Percentiles rank a stretch among this genome's conserved stretches.
Conservation (phyloP, 148 eudicot genomes). For the Fallopia convolvulus region DNA sequence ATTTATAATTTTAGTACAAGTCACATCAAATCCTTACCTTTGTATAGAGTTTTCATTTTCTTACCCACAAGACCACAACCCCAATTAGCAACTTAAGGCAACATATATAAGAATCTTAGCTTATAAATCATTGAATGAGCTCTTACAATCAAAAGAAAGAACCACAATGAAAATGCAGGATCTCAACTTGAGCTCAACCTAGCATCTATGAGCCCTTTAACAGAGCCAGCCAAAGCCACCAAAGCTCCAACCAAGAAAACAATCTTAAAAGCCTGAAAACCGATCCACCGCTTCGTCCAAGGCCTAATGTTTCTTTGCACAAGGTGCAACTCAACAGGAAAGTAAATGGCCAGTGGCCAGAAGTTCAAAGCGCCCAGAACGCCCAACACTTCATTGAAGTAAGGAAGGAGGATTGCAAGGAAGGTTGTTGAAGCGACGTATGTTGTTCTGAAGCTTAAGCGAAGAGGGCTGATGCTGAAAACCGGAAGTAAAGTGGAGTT, state of each 20-base stretch:
- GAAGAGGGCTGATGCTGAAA: slow-evolving; percentile 26
- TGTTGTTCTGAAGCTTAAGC: slow-evolving; percentile 49
- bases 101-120: too few species aligned
- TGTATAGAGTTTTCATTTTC: too few species aligned
- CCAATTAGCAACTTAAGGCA: too few species aligned
- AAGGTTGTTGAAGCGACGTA: slow-evolving; percentile 49
- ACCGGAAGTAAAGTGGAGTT: slow-evolving; percentile 35
- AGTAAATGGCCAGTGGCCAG: slow-evolving; percentile 63
- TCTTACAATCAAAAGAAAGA: neutral
- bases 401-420: slow-evolving; percentile 49
- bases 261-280: slow-evolving; percentile 6
- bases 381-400: slow-evolving; percentile 64
- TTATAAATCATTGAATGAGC: neutral
- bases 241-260: slow-evolving; percentile 8
- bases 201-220: slow-evolving; percentile 5
- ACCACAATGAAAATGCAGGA: neutral
- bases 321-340: slow-evolving; percentile 61
- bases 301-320: slow-evolving; percentile 36
- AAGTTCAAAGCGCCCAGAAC: slow-evolving; percentile 52
- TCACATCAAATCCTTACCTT: too few species aligned
- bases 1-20: too few species aligned
- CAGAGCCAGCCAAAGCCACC: slow-evolving; percentile 6
- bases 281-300: slow-evolving; percentile 26
- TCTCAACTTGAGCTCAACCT: neutral
- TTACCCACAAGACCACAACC: too few species aligned